Conservation (phyloP, 176 grass and related monocot genomes). For the Carex pumila region DNA sequence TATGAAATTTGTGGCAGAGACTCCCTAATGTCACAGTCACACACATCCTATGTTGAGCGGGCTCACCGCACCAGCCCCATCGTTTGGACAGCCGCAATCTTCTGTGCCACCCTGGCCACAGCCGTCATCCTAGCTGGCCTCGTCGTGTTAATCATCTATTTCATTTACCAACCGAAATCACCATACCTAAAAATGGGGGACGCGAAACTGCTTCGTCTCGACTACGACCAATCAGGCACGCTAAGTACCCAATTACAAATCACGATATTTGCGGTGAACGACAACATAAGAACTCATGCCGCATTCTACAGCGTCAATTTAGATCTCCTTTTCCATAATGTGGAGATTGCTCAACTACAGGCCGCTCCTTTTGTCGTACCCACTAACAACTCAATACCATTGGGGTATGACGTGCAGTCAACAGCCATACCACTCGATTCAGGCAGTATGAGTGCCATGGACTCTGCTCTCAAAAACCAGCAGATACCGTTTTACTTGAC, state of each 20-base stretch:
- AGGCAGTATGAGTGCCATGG: slow-evolving; percentile 30
- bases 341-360: slow-evolving; percentile 37
- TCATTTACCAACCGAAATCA: slow-evolving; percentile 31
- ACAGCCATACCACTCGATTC: slow-evolving; percentile 30
- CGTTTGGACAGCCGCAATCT: slow-evolving; percentile 32
- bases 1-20: neutral
- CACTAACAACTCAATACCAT: slow-evolving; percentile 18
- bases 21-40: neutral
- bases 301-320: slow-evolving; percentile 37
- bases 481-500: slow-evolving; percentile 50
- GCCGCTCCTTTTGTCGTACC: slow-evolving; percentile 35
- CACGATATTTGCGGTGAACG: slow-evolving; percentile 40
- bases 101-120: slow-evolving; percentile 43
- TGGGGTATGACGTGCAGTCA: slow-evolving; percentile 46
- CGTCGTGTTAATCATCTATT: slow-evolving; percentile 28
- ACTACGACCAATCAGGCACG: slow-evolving; percentile 42
- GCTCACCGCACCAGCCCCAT: neutral
- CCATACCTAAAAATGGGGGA: slow-evolving; percentile 40
- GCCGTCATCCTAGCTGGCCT: slow-evolving; percentile 32
- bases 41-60: neutral
- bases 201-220: slow-evolving; percentile 32
- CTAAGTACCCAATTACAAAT: slow-evolving; percentile 36
- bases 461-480: slow-evolving; percentile 30
- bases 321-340: slow-evolving; percentile 33
- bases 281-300: slow-evolving; percentile 29